Conservation (phyloP, 2,329 filamentous ascomycete genomes). For the Fusarium tanahbumbuense region DNA sequence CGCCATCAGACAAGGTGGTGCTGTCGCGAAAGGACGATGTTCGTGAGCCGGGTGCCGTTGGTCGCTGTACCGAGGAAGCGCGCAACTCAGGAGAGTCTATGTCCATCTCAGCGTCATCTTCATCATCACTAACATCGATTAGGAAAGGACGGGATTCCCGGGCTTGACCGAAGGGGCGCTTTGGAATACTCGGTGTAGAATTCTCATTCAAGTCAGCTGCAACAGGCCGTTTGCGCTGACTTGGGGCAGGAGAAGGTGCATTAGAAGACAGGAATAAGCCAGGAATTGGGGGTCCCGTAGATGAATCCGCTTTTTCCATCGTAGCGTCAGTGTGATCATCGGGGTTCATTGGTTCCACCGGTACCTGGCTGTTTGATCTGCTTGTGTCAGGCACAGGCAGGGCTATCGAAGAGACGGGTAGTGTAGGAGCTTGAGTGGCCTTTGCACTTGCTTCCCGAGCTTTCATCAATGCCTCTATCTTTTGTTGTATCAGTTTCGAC, state of each 20-base stretch:
- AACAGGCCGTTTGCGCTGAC: slow-evolving; percentile 59
- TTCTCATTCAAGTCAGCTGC: slow-evolving; percentile 78
- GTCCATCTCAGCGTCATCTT: slow-evolving; percentile 76
- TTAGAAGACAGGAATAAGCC: slow-evolving; percentile 52
- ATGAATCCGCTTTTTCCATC: slow-evolving; percentile 21
- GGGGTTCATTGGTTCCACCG: background rate
- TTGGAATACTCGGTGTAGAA: slow-evolving; percentile 56
- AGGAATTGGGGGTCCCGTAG: slow-evolving; percentile 48
- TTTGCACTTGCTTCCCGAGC: slow-evolving; percentile 59
- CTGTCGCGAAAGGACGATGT: slow-evolving; percentile 58
- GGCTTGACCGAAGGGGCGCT: slow-evolving; percentile 72
- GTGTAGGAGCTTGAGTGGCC: background rate
- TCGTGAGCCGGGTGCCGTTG: slow-evolving; percentile 49
- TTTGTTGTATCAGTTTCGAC: slow-evolving; percentile 77
- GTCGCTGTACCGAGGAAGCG: slow-evolving; percentile 50
- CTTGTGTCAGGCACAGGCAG: slow-evolving; percentile 12
- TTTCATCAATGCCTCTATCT: slow-evolving; percentile 79
- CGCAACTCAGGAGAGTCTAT: slow-evolving; percentile 66
- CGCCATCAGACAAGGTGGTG: slow-evolving; percentile 57
- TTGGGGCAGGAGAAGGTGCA: slow-evolving; percentile 36
- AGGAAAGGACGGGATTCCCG: slow-evolving; percentile 73
- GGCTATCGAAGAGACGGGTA: background rate
- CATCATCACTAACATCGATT: slow-evolving; percentile 85
- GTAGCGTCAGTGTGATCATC: slow-evolving; percentile 10
- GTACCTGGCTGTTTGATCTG: slow-evolving; percentile 7